Evolutionary conservation across 805 yeast species (phyloP).

Genomic region (Schwanniomyces occidentalis): DNA sequence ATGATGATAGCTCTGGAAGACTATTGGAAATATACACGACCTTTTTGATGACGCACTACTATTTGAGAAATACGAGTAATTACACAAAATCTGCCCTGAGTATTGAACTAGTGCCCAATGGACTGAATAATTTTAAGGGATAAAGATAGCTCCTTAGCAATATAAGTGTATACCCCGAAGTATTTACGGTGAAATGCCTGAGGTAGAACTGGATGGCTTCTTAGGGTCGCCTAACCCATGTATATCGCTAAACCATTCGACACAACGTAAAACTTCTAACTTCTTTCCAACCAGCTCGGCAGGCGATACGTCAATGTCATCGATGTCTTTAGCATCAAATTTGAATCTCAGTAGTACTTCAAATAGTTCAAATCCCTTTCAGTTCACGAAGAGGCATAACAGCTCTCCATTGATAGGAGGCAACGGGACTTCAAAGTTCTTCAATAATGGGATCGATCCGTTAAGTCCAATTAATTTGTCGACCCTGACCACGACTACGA

Average conservation of each 20-base stretch:
- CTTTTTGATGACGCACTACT: not conserved
- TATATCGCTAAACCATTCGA: not conserved
- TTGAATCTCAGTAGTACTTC: not conserved
- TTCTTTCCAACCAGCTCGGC: constrained; percentile 7
- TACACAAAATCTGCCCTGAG: not conserved
- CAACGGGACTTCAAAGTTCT: constrained; percentile 6
- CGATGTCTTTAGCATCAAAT: constrained; percentile 1
- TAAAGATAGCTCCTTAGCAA: too few species aligned
- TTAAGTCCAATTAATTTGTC: too few species aligned
- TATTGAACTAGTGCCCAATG: not conserved
- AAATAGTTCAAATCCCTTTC: constrained; percentile 3
- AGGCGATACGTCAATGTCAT: constrained; percentile 1
- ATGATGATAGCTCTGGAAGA: too few species aligned
- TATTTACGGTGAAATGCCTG: not conserved
- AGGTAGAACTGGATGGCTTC: not conserved
- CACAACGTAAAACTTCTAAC: constrained; percentile 9
- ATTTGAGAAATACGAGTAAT: not conserved
- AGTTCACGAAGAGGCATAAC: constrained; percentile 11
- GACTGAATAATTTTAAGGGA: too few species aligned
- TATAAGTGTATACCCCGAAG: too few species aligned
- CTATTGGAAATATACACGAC: too few species aligned
- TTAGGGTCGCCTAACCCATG: not conserved
- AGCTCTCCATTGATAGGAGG: constrained; percentile 16
- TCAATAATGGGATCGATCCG: too few species aligned
- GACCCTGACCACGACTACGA: too few species aligned